A percentile compares a stretch with the other conserved stretches of the same genome.
phyloP scores from a whole-genome alignment of 1,284 basidiomycete genomes.

The Cutaneotrichosporon cyanovorans region DNA sequence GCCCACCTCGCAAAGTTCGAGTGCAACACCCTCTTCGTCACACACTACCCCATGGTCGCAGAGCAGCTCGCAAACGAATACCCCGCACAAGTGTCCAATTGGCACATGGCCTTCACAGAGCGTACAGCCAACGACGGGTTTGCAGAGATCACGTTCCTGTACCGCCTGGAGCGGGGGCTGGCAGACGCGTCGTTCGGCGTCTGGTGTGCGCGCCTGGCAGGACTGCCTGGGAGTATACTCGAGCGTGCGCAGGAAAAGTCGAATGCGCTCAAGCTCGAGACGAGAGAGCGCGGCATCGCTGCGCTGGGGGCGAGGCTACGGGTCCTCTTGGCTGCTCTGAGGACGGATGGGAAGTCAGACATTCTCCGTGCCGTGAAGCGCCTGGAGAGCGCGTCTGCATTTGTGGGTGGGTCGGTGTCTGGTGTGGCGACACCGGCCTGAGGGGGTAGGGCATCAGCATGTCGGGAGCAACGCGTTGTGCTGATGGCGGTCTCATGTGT shows the following conservation, averaged over 20 bases:
- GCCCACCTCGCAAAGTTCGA: slow-evolving; percentile 60
- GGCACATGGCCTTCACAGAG: slow-evolving; percentile 76
- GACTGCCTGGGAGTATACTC: slow-evolving; percentile 62
- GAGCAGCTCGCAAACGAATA: slow-evolving; percentile 53
- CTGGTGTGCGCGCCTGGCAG: slow-evolving; percentile 80
- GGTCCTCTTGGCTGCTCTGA: background rate
- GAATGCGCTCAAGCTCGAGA: slow-evolving; percentile 51
- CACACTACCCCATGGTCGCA: slow-evolving; percentile 67
- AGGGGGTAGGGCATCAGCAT: no score
- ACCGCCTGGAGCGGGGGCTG: slow-evolving; percentile 62
- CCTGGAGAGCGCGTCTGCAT: slow-evolving; percentile 11
- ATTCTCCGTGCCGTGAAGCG: slow-evolving; percentile 1
- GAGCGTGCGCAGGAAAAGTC: slow-evolving; percentile 55
- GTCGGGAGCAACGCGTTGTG: no score
- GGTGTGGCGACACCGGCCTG: background rate
- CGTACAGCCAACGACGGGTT: slow-evolving; percentile 56
- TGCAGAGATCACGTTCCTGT: slow-evolving; percentile 75
- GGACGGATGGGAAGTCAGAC: background rate
- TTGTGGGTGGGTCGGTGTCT: slow-evolving; percentile 9
- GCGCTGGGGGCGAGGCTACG: slow-evolving; percentile 5
- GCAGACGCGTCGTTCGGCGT: slow-evolving; percentile 79
- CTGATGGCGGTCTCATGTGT: no score
- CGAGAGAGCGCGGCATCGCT: slow-evolving; percentile 11
- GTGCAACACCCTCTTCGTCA: slow-evolving; percentile 86
- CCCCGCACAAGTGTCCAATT: slow-evolving; percentile 53